These are phyloP conservation scores for Epichloe coenophiala DNA, from an alignment of 2,329 filamentous ascomycete species.

Conservation along the genomic window DNA sequence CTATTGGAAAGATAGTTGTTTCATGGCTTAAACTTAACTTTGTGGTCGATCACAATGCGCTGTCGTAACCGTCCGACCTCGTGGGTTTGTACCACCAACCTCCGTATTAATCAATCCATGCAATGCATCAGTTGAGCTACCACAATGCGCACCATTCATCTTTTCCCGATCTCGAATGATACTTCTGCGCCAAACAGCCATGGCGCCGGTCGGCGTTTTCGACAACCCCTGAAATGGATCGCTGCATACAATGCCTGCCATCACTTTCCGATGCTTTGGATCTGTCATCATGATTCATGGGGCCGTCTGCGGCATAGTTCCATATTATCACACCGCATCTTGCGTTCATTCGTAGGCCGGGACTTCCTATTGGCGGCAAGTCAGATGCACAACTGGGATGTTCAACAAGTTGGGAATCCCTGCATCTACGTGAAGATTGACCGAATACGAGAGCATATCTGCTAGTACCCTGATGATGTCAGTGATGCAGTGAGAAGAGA, in stretches of 20 bases:
- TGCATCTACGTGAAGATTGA: not conserved
- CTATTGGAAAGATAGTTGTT: not conserved
- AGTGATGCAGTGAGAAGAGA: not conserved
- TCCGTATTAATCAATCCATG: constrained; percentile 1
- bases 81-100: not conserved
- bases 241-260: not conserved
- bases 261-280: not conserved
- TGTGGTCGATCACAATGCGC: not conserved
- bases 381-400: not conserved
- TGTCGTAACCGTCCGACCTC: not conserved
- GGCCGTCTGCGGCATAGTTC: not conserved
- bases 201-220: not conserved
- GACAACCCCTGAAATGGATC: not conserved
- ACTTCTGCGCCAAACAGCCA: not conserved
- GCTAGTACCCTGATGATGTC: not conserved
- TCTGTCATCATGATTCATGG: not conserved
- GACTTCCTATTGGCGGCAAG: not conserved
- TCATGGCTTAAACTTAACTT: not conserved
- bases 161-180: not conserved
- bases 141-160: not conserved
- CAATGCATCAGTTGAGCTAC: constrained; percentile 1
- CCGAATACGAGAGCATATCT: not conserved
- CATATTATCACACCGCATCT: not conserved
- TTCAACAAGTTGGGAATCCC: not conserved
- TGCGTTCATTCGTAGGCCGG: not conserved